Base-by-base conservation (phyloP, 106 monocot species). In the Triglochin maritima region DNA sequence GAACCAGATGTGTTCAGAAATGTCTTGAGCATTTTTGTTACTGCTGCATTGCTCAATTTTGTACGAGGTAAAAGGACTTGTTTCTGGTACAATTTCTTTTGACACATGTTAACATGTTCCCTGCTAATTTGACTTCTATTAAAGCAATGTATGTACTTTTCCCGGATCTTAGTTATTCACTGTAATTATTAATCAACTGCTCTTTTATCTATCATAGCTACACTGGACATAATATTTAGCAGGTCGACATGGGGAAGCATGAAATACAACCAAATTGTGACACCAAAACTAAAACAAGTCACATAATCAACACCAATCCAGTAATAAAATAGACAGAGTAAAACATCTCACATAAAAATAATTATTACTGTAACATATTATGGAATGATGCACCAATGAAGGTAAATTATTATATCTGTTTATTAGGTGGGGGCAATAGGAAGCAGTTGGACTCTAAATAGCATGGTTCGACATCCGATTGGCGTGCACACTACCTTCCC, bases 211-310 rank as follows among this genome's bases (percentile, higher is more conserved):
- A 65, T 69, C 69, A 61, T 81, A 96, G 96, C 91, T 63, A 51
- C 79, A 46, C 71, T 96, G 63, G 96, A 96, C 76, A 86, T 96
- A 57, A 69, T 88, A 72, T 83, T 96, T 67, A 91, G 91, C 68
- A 91, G 87, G 88, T 91, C 88, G 77, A 83, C 91, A 56, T 88
- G 91, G 96, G 91, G 91, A 74, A 86, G 76, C 69, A 84, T 96
- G 96, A 72, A 73, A 58, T 91, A 72, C 64, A 84, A 74, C 3
- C 96, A 96, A 60, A 96, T 88, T 56, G 43, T 84, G 52, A 79
- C n/a, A n/a, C n/a, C n/a, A n/a, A n/a, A n/a, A n/a, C n/a, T n/a
- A n/a, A n/a, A n/a, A n/a, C n/a, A n/a, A n/a, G n/a, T n/a, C n/a
- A n/a, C n/a, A n/a, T n/a, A n/a, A n/a, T n/a, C n/a, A n/a, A n/a